Percentiles rank a stretch among this genome's conserved stretches.
These are phyloP conservation scores for Sordariomycetes sp. DNA, from an alignment of 2,329 filamentous ascomycete species.

Conservation along the genomic window DNA sequence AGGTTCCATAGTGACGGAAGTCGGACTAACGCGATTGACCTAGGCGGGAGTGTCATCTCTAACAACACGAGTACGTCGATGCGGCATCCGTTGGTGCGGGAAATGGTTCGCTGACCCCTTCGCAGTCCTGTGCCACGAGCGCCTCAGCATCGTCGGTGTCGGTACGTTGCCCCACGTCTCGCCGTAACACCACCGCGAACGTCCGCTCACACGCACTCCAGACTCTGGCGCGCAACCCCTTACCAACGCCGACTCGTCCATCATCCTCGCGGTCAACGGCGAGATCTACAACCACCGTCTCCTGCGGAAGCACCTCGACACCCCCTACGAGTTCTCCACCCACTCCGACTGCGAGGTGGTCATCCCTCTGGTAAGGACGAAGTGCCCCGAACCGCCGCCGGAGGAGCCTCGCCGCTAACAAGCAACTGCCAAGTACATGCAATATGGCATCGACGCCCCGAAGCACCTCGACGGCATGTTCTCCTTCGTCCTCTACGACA, in stretches of 20 bases:
- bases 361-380: conserved; percentile 71
- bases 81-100: not conserved
- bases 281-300: conserved; percentile 99
- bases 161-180: conserved; percentile 39
- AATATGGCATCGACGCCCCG: conserved; percentile 83
- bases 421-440: conserved; percentile 54
- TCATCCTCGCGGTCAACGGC: conserved; percentile 93
- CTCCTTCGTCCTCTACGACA: conserved; percentile 96
- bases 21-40: conserved; percentile 11
- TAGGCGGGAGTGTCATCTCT: conserved; percentile 76
- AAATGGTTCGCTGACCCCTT: not conserved
- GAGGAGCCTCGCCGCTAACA: not conserved
- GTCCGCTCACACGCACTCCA: conserved; percentile 19
- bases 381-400: not conserved
- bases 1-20: not conserved
- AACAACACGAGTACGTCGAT: conserved; percentile 73
- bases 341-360: conserved; percentile 98
- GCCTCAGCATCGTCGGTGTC: conserved; percentile 93
- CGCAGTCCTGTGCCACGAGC: conserved; percentile 86
- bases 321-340: conserved; percentile 91
- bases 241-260: conserved; percentile 76
- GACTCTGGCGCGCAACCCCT: conserved; percentile 93
- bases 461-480: conserved; percentile 98
- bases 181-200: not conserved
- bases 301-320: conserved; percentile 75